Conservation (phyloP, 2,329 filamentous ascomycete genomes). For the Didymella arachidicola region DNA sequence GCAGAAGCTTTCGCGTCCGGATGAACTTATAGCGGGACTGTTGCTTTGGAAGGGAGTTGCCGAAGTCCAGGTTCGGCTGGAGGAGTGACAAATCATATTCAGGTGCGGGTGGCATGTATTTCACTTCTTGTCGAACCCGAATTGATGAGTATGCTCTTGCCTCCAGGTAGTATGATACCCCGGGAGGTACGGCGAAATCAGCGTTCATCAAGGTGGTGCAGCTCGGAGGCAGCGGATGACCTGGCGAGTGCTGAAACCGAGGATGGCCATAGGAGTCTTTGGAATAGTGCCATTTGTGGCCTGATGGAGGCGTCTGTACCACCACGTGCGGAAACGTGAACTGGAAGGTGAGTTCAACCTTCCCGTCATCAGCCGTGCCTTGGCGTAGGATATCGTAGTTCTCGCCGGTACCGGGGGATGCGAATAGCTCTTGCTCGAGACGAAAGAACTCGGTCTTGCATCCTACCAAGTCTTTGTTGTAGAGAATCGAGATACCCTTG, state of each 20-base stretch:
- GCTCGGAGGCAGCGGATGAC: constrained; percentile 31
- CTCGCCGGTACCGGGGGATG: constrained; percentile 25
- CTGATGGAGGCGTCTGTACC: constrained; percentile 24
- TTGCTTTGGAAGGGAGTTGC: constrained; percentile 27
- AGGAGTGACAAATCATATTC: constrained; percentile 29
- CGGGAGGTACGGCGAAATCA: constrained; percentile 15
- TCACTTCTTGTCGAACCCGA: constrained; percentile 23
- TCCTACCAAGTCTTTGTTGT: constrained; percentile 22
- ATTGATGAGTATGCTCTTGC: constrained; percentile 16
- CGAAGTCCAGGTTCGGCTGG: constrained; percentile 27
- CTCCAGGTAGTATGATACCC: constrained; percentile 31
- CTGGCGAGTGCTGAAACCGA: constrained; percentile 37
- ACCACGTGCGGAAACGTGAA: constrained; percentile 36
- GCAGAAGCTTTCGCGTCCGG: constrained; percentile 34
- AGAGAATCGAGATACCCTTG: constrained; percentile 24
- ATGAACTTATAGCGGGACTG: constrained; percentile 33
- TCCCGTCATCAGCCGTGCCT: constrained; percentile 34
- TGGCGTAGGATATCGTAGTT: constrained; percentile 34
- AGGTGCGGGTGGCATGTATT: constrained; percentile 19
- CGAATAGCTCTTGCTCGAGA: constrained; percentile 30
- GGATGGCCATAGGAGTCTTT: constrained; percentile 32
- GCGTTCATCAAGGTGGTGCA: constrained; percentile 16
- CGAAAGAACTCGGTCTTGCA: constrained; percentile 32
- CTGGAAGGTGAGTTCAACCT: constrained; percentile 38
- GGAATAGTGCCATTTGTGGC: constrained; percentile 24